Evolutionary conservation across 768 basidiomycete species (phyloP).

Genomic region (Phlegmacium glaucopus): DNA sequence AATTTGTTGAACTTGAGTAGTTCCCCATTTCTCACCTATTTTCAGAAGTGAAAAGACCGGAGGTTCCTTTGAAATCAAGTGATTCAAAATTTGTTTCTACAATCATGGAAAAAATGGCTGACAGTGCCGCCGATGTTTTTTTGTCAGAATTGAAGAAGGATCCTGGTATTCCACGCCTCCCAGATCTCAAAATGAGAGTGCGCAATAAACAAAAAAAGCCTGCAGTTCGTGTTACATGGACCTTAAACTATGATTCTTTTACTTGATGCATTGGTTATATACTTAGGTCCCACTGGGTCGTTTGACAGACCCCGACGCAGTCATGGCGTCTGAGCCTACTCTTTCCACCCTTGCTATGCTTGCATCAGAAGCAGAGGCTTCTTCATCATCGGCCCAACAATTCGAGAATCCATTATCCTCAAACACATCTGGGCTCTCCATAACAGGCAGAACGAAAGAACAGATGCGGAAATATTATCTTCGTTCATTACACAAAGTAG

Average conservation of each 20-base stretch:
- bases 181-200: conserved; percentile 58
- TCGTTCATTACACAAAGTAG: conserved; percentile 83
- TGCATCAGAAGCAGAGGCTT: conserved; percentile 47
- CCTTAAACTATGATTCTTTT: neutral
- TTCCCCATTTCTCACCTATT: neutral
- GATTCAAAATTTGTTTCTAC: conserved; percentile 10
- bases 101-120: neutral
- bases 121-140: neutral
- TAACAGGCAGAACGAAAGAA: conserved; percentile 53
- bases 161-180: conserved; percentile 82
- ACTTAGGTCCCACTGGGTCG: conserved; percentile 23
- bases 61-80: conserved; percentile 41
- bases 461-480: conserved; percentile 73
- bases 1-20: neutral
- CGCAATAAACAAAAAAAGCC: conserved; percentile 46
- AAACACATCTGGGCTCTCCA: conserved; percentile 1
- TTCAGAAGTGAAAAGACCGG: conserved; percentile 36
- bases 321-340: conserved; percentile 75
- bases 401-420: conserved; percentile 30
- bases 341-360: conserved; percentile 56
- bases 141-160: conserved; percentile 89
- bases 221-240: conserved; percentile 28
- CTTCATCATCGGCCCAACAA: conserved; percentile 25
- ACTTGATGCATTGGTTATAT: neutral
- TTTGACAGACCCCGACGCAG: conserved; percentile 49